Conservation (phyloP, 2,329 filamentous ascomycete species). For the Fusarium pininemorale region DNA sequence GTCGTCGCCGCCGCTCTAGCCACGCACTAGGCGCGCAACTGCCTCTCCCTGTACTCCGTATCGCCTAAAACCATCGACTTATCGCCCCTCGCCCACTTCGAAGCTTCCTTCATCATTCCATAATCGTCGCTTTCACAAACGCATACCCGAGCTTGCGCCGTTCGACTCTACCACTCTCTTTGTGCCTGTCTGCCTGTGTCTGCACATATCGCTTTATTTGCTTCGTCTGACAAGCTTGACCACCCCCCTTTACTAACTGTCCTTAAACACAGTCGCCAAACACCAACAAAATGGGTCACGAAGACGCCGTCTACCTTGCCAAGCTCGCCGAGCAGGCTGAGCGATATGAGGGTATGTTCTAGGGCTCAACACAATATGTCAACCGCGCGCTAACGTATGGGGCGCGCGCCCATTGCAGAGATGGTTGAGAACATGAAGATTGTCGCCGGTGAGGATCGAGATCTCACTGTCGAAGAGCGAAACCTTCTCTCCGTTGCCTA, state of each 20-base stretch:
- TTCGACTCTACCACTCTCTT: slow-evolving; percentile 19
- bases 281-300: slow-evolving; percentile 89
- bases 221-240: slow-evolving; percentile 28
- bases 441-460: slow-evolving; percentile 87
- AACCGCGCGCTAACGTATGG: slow-evolving; percentile 39
- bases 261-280: slow-evolving; percentile 39
- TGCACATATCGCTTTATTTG: slow-evolving; percentile 24
- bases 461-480: slow-evolving; percentile 95
- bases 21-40: slow-evolving; percentile 41
- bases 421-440: slow-evolving; percentile 99
- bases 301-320: slow-evolving; percentile 99
- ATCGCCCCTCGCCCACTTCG: slow-evolving; percentile 22
- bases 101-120: slow-evolving; percentile 20
- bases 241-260: slow-evolving; percentile 39
- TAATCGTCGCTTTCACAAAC: slow-evolving; percentile 10
- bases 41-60: slow-evolving; percentile 17
- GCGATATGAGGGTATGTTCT: slow-evolving; percentile 90
- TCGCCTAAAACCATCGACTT: slow-evolving; percentile 29
- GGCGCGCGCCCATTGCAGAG: slow-evolving; percentile 76
- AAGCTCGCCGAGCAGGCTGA: slow-evolving; percentile 99
- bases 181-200: slow-evolving; percentile 31
- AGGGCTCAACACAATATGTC: not conserved
- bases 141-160: slow-evolving; percentile 20
- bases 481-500: slow-evolving; percentile 99
- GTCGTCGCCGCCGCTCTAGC: slow-evolving; percentile 39